Percentiles rank a stretch among this genome's conserved stretches.
Conservation (phyloP, 192 early-diverging fungal species). For the Coemansia sp. region DNA sequence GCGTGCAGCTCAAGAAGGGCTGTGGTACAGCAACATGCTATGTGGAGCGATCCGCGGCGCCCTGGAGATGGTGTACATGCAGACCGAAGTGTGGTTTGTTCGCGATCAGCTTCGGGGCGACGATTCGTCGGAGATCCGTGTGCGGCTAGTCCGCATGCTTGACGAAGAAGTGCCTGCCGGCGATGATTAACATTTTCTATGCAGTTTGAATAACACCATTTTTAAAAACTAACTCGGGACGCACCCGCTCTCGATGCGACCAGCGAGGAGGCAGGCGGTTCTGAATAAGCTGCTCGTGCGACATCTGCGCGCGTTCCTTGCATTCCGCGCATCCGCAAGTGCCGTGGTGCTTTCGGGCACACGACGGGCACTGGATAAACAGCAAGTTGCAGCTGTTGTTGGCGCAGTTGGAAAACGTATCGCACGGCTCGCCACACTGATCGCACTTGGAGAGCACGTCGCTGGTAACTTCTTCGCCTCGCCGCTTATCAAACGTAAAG, state of each 20-base stretch:
- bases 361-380: constrained; percentile 65
- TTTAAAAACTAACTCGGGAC: constrained; percentile 42
- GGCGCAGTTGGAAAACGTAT: constrained; percentile 67
- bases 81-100: constrained; percentile 83
- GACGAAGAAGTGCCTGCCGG: constrained; percentile 95
- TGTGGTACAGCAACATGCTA: constrained; percentile 97
- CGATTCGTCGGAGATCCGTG: constrained; percentile 87
- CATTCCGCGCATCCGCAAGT: constrained; percentile 46
- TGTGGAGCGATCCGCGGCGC: constrained; percentile 93
- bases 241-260: constrained; percentile 37
- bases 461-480: constrained; percentile 64
- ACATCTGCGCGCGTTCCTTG: constrained; percentile 34
- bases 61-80: constrained; percentile 96
- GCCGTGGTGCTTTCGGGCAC: constrained; percentile 37
- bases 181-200: constrained; percentile 64
- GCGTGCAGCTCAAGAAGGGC: constrained; percentile 64
- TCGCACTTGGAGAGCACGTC: constrained; percentile 67
- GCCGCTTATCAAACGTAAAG: constrained; percentile 78
- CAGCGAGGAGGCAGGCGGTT: constrained; percentile 35
- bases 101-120: constrained; percentile 81
- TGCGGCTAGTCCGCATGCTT: constrained; percentile 80
- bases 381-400: constrained; percentile 71
- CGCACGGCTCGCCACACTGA: constrained; percentile 65
- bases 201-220: constrained; percentile 14
- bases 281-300: constrained; percentile 38